Base-by-base conservation (phyloP, 768 basidiomycete species). In the Boletus rubropictus region DNA sequence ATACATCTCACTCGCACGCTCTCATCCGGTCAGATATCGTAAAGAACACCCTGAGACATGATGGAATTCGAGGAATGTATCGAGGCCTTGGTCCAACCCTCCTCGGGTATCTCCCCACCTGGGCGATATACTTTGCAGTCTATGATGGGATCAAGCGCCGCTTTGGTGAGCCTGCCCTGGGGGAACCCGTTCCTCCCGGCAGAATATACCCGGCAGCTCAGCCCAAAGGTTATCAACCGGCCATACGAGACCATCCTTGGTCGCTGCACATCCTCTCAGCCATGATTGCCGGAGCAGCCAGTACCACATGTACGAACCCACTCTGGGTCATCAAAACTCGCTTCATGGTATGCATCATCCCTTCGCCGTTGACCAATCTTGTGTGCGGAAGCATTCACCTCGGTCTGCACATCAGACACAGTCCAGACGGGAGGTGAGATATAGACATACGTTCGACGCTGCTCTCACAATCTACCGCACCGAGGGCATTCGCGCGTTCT, bases 281-380 rank as follows among this genome's bases (percentile, higher is more conserved):
- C 5, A 97, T 99, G 95, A 75, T 80, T 36, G 96, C 95, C 1
- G 96, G 96, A 11, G 94, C 90, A 5, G 74, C 86, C 17, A 94
- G 95, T 60, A 96, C 96, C 6, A 80, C 91, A 43, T 85, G 85
- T 59, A 98, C 96, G 21, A 97, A 91, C 68, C 96, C 96, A 0
- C 67, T 99, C 7, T 99, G 96, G 96, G 92, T 99, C 34, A 93
- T 99, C 67, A 98, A 97, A 73, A 98, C 95, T 20, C 82, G 96
- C 24, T 97, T 98, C 71, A 98, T 98, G 96, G 95, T 95, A 53
- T 54, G 72, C 48, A 32, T 38, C 43, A n/a, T 43, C 27, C 18
- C 43, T 17, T 7, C 27, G 4, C 37, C 39, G 14, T 35, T 27
- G 20, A 35, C 37, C 42, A 11, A 28, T 36, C 40, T 39, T 45